Conservation (phyloP, 2,329 filamentous ascomycete species). For the Alternaria dauci region DNA sequence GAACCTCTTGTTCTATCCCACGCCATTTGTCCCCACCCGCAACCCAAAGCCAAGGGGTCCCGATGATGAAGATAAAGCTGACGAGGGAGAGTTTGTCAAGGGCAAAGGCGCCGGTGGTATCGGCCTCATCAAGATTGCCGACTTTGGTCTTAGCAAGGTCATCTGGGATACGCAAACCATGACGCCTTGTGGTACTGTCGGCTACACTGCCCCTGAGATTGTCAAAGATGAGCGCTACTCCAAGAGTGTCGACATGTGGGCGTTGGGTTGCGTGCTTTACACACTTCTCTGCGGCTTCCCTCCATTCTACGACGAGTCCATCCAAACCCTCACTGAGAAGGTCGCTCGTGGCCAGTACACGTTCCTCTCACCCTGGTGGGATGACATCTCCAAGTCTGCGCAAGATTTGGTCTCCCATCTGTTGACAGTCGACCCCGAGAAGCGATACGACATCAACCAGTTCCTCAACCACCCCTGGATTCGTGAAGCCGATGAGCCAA, state of each 20-base stretch:
- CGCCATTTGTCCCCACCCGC: conserved; percentile 80
- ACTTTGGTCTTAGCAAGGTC: conserved; percentile 96
- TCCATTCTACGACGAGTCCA: conserved; percentile 98
- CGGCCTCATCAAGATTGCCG: conserved; percentile 94
- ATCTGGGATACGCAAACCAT: conserved; percentile 98
- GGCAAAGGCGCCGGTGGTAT: conserved; percentile 89
- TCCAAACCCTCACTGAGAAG: conserved; percentile 96
- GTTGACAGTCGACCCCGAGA: conserved; percentile 91
- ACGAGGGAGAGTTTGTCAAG: conserved; percentile 90
- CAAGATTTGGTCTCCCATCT: conserved; percentile 95
- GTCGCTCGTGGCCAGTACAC: conserved; percentile 96
- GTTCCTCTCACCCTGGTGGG: conserved; percentile 99
- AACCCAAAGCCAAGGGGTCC: conserved; percentile 80
- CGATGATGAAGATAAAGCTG: conserved; percentile 95
- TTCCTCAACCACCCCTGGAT: conserved; percentile 98
- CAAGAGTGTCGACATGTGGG: conserved; percentile 99
- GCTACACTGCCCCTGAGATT: conserved; percentile 97
- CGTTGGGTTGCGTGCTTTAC: conserved; percentile 93
- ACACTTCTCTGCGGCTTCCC: conserved; percentile 97
- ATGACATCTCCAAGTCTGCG: conserved; percentile 93
- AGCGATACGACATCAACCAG: conserved; percentile 90
- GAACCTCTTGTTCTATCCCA: conserved; percentile 92
- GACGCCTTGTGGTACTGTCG: conserved; percentile 98
- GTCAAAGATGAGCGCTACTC: conserved; percentile 99
- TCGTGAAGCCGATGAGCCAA: conserved; percentile 72